These are phyloP conservation scores for Cystobasidium sp. DNA, from an alignment of 1,284 basidiomycete species.

Conservation along the genomic window DNA sequence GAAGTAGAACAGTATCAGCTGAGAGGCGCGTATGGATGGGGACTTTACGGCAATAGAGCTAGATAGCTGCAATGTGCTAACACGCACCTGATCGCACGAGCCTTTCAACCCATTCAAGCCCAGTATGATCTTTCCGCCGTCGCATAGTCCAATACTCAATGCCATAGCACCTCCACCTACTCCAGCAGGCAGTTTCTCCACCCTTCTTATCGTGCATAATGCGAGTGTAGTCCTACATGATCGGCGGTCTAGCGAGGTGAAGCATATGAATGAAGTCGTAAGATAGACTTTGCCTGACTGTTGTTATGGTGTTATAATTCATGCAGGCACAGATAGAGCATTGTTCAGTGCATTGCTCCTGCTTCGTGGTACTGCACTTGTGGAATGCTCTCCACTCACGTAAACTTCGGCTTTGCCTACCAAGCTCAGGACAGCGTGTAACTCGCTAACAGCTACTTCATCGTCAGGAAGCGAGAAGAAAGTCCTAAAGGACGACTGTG, in stretches of 20 bases:
- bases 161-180: constrained; percentile 77
- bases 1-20: neutral
- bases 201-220: constrained; percentile 87
- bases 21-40: neutral
- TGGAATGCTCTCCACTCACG: constrained; percentile 64
- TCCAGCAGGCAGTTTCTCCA: constrained; percentile 68
- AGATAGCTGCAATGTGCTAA: no score
- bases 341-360: neutral
- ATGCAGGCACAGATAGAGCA: neutral
- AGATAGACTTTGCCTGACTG: constrained; percentile 90
- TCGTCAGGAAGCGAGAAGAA: constrained; percentile 52
- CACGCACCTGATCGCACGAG: constrained; percentile 35
- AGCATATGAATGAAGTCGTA: constrained; percentile 86
- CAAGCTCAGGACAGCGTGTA: constrained; percentile 84
- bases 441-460: constrained; percentile 62
- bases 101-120: constrained; percentile 56
- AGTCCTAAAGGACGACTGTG: constrained; percentile 48
- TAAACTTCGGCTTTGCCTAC: constrained; percentile 87
- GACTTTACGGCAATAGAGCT: no score
- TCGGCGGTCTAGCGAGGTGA: constrained; percentile 87
- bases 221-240: constrained; percentile 91
- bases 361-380: neutral
- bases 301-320: neutral
- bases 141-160: constrained; percentile 90
- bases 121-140: constrained; percentile 87